Evolutionary conservation across 2,329 filamentous ascomycete genomes (phyloP), one percentile per base, ranked within the genome.

Genomic region (Penicillium sumatraense): DNA sequence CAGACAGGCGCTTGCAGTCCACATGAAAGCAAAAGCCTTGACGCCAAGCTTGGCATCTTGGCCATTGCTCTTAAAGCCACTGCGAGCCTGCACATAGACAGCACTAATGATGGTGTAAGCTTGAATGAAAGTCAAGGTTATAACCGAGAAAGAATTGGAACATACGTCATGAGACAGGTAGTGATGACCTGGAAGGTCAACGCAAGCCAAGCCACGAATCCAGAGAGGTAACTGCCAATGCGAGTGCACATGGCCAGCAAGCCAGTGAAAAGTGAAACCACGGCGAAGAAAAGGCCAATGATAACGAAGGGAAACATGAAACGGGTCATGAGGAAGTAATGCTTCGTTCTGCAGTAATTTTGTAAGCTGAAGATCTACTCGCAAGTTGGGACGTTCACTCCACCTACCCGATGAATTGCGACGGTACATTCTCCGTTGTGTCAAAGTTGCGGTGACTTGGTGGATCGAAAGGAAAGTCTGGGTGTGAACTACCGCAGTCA

Each of bases 301-400:
- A 98, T 80, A 78, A 90, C 90, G 75, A 96, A 95, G 33, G 93
- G 91, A 84, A 93, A 98, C 74, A 91, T 89, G 79, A 97, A 96
- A 36, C 93, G 86, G 78, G 91, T 96, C 70, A 95, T 82, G 76
- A 92, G 91, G 78, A 83, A 98, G 80, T 87, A 96, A 59, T 80
- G 84, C 63, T 86, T 80, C 9, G 78, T 76, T 33, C 88, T 80
- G 54, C 33, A 76, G 67, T 56, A 16, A 8, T 51, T 53, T 20
- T 29, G 20, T 40, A 2, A 48, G 26, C 11, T 14, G 4, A 23
- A 29, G 16, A 31, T 21, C 16, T 46, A 1, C 20, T 18, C 18
- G 21, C 23, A 24, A 26, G 26, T n/a, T 18, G 18, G 16, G 14
- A 35, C 46, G 60, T 41, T 55, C 42, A 46, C 51, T 44, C 5